Evolutionary conservation across 805 yeast species (phyloP).

Genomic region (Starmerella sirachaensis): DNA sequence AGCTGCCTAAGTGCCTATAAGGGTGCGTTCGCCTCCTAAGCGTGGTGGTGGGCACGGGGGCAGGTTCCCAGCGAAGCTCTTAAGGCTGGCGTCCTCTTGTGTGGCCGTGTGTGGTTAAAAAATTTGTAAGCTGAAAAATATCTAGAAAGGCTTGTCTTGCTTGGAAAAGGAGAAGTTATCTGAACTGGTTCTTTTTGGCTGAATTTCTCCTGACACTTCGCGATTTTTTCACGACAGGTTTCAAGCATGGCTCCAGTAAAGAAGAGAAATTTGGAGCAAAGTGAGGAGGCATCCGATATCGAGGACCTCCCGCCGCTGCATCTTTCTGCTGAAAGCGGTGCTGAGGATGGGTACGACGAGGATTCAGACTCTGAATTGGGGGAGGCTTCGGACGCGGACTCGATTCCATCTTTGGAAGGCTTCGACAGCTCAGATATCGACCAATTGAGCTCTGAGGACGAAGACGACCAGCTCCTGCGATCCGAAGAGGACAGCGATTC

Average conservation of each 20-base stretch:
- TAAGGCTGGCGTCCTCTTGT: too few relatives aligned
- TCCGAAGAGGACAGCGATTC: conserved; percentile 31
- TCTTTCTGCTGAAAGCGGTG: conserved; percentile 5
- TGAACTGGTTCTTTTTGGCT: neutral
- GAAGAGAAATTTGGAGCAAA: conserved; percentile 8
- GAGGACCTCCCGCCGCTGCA: conserved; percentile 15
- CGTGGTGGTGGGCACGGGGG: too few relatives aligned
- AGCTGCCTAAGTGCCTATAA: too few relatives aligned
- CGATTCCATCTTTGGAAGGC: conserved; percentile 16
- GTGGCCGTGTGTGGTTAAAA: conserved; percentile 5
- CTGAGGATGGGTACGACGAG: conserved; percentile 4
- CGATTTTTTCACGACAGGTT: too few relatives aligned
- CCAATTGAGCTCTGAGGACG: conserved; percentile 28
- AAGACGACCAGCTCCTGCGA: conserved; percentile 29
- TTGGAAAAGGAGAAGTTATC: too few relatives aligned
- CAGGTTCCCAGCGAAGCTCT: too few relatives aligned
- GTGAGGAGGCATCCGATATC: conserved; percentile 4
- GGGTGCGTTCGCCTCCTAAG: too few relatives aligned
- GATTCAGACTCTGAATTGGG: conserved; percentile 5
- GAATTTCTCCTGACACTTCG: too few relatives aligned
- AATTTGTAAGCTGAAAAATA: conserved; percentile 13
- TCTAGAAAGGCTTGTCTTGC: neutral
- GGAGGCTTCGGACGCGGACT: conserved; percentile 5
- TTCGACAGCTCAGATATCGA: conserved; percentile 21
- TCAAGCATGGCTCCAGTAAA: conserved; percentile 9